These are phyloP conservation scores for Coniochaeta prunicola DNA, from an alignment of 2,329 filamentous ascomycete species.

Conservation along the genomic window DNA sequence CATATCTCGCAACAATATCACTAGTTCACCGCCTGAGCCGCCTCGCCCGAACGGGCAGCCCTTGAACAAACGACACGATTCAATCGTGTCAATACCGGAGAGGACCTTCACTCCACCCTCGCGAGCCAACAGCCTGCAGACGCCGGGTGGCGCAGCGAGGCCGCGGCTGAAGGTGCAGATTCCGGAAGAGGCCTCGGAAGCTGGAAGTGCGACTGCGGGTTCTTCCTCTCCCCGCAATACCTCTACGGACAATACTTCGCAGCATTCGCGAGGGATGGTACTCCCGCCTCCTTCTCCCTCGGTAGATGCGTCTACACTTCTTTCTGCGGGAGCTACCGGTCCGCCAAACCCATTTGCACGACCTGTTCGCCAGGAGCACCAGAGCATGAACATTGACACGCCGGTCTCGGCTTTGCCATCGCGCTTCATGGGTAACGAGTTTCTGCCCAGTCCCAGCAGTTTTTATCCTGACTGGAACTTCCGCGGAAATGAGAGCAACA, in stretches of 20 bases:
- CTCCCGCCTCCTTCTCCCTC: slow-evolving; percentile 91
- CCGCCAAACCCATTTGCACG: slow-evolving; percentile 94
- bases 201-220: slow-evolving; percentile 62
- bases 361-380: slow-evolving; percentile 65
- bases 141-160: slow-evolving; percentile 53
- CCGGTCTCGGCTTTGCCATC: slow-evolving; percentile 92
- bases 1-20: slow-evolving; percentile 40
- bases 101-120: slow-evolving; percentile 62
- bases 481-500: slow-evolving; percentile 65
- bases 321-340: slow-evolving; percentile 86
- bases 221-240: slow-evolving; percentile 52
- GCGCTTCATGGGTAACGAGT: slow-evolving; percentile 79
- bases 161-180: slow-evolving; percentile 91
- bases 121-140: slow-evolving; percentile 68
- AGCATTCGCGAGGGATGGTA: slow-evolving; percentile 58
- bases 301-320: slow-evolving; percentile 57
- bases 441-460: slow-evolving; percentile 82
- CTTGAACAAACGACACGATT: slow-evolving; percentile 38
- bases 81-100: slow-evolving; percentile 58
- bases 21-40: slow-evolving; percentile 49
- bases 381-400: slow-evolving; percentile 58
- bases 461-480: slow-evolving; percentile 93
- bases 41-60: slow-evolving; percentile 41
- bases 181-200: slow-evolving; percentile 71
- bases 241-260: slow-evolving; percentile 50